phyloP scores from a whole-genome alignment of 164 flowering plant genomes.

The Magnolia officinalis region DNA sequence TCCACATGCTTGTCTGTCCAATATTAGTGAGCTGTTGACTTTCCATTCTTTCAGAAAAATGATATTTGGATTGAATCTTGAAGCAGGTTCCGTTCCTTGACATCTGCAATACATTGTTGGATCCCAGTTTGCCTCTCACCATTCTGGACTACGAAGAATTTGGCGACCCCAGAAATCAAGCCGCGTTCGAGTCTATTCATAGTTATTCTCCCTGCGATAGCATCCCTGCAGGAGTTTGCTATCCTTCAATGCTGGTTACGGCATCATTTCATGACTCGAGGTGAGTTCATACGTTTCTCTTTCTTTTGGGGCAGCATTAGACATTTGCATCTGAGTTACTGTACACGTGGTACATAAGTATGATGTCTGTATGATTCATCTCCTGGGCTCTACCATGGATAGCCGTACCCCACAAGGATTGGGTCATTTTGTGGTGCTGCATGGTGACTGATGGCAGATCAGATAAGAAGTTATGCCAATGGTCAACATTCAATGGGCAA shows the following conservation, averaged over 20 bases:
- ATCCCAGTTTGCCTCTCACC: constrained; percentile 81
- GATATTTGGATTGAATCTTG: constrained; percentile 5
- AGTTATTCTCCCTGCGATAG: constrained; percentile 87
- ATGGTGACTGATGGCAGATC: no score
- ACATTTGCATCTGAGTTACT: not conserved
- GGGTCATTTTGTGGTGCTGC: not conserved
- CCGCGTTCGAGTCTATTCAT: constrained; percentile 47
- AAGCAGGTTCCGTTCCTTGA: constrained; percentile 97
- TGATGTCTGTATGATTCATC: not conserved
- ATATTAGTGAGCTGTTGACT: not conserved
- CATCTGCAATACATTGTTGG: constrained; percentile 77
- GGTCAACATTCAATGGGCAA: no score
- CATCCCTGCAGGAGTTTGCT: constrained; percentile 47
- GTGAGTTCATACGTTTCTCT: constrained; percentile 24
- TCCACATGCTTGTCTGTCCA: not conserved
- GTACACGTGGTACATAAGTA: not conserved
- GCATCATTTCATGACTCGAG: constrained; percentile 82
- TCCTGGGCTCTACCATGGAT: not conserved
- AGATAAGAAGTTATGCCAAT: no score
- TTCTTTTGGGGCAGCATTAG: not conserved
- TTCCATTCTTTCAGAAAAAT: constrained; percentile 8
- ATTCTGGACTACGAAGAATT: constrained; percentile 86
- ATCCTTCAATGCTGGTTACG: constrained; percentile 62
- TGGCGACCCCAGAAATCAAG: constrained; percentile 62
- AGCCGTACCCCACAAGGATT: not conserved